Evolutionary conservation across 495 filamentous ascomycete genomes (phyloP), one percentile per base, ranked within the genome.

Genomic region (Halenospora varia): DNA sequence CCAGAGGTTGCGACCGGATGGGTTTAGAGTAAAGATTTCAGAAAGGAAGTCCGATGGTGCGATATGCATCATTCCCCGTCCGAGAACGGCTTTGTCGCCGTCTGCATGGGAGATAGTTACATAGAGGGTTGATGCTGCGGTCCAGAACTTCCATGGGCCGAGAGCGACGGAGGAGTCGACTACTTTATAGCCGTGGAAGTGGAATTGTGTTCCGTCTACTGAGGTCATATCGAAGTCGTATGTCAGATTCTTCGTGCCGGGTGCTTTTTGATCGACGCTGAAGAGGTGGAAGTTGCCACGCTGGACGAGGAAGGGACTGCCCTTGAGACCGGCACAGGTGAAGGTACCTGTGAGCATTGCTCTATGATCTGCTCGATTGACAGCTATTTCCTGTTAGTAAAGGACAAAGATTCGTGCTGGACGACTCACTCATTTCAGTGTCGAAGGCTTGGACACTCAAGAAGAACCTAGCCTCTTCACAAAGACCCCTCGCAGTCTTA

Each of bases 311-410:
- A 88, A 82, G 0, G 85, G 80, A 50, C 76, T 77, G 2, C 77
- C 76, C 6, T 71, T 71, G 13, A 88, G 72, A 11, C 77, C 73
- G 24, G 77, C 73, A 56, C 81, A 86, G 19, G 78, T 77, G 53
- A 88, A 85, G 2, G 84, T 84, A 13, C 85, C 85, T 9, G 82
- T 86, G 18, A 81, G 65, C 70, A 82, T 75, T 41, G 77, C 80
- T 8, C 67, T 69, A 62, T 85, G 79, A 51, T 75, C 78, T 4
- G 71, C 64, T 45, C 77, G 71, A 25, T 71, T 55, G 19, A 82
- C 65, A 48, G 57, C 57, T 63, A 49, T 25, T 2, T 10, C 2
- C 2, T n/a, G 25, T 53, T 35, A 61, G 58, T 25, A 48, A 64
- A 29, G 63, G 46, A 49, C 19, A 10, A n/a, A 10, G 18, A 53